Evolutionary conservation across 176 grass and related monocot species (phyloP), one percentile per base, ranked within the genome.

Genomic region (Themeda triandra): DNA sequence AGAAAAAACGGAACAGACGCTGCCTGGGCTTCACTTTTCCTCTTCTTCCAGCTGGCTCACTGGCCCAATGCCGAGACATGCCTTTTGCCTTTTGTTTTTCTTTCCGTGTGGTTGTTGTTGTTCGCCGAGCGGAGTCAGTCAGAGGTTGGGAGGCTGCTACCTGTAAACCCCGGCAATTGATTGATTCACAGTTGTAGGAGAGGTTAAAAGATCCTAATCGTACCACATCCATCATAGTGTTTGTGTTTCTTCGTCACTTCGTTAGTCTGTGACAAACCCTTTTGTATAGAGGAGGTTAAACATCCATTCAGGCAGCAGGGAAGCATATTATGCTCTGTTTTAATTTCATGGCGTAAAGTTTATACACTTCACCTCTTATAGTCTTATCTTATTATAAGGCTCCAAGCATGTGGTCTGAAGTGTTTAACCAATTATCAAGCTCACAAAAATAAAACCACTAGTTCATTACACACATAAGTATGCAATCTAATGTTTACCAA

Each of bases 1-100:
- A 62, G 64, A 29, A 84, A 84, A 80, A 81, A 54, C 32, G 66
- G 54, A 66, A 56, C 27, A 75, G 66, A 66, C 21, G 6, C 1
- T 0, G 10, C 9, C 10, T 41, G 67, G 66, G 44, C 42, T 66
- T 68, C 21, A 17, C 78, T 46, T 63, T 75, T 4, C 25, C 33
- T 31, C 21, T 21, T 28, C 27, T 28, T 44, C 76, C 40, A 72
- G 71, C 41, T 80, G 44, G 42, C n/a, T 54, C 80, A 24, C 58
- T 60, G 68, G 77, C 58, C 70, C 49, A 85, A 39, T 59, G 62
- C 10, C 17, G 37, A 18, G 24, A 18, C 59, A 64, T 5, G 40
- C 24, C 60, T 79, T 79, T 79, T 45, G 40, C 40, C 24, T 8
- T 14, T 44, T 42, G n/a, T 69, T 14, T 41, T 42, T 15, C 6